Evolutionary conservation across 768 basidiomycete genomes (phyloP).

Genomic region (Tephrocybe sp.): DNA sequence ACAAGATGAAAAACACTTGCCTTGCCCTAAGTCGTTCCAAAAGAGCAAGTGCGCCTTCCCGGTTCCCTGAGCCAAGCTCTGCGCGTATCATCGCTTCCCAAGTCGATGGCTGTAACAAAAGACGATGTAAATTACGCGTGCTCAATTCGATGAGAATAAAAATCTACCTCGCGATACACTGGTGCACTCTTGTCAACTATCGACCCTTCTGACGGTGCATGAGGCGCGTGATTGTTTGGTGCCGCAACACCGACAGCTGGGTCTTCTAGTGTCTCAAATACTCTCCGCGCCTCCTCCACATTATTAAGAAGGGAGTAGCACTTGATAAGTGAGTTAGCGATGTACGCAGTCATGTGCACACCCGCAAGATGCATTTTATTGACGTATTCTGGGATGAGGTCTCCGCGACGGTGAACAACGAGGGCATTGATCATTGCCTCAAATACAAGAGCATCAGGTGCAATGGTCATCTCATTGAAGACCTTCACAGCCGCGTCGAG

Average conservation of each 20-base stretch:
- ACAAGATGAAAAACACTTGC: slow-evolving; percentile 33
- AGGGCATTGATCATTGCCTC: slow-evolving; percentile 89
- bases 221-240: slow-evolving; percentile 80
- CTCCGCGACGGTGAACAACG: slow-evolving; percentile 72
- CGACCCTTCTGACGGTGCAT: slow-evolving; percentile 40
- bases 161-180: slow-evolving; percentile 78
- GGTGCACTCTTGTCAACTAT: slow-evolving; percentile 45
- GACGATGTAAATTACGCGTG: slow-evolving; percentile 5
- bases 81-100: slow-evolving; percentile 96
- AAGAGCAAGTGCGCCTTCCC: slow-evolving; percentile 63
- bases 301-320: slow-evolving; percentile 66
- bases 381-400: slow-evolving; percentile 71
- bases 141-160: slow-evolving; percentile 3
- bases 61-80: slow-evolving; percentile 78
- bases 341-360: slow-evolving; percentile 92
- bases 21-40: slow-evolving; percentile 71
- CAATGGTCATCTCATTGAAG: slow-evolving; percentile 69
- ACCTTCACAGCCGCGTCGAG: slow-evolving; percentile 70
- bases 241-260: slow-evolving; percentile 85
- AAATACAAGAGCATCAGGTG: slow-evolving; percentile 82
- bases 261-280: slow-evolving; percentile 83
- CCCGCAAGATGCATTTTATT: slow-evolving; percentile 55
- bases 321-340: slow-evolving; percentile 83
- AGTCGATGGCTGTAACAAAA: slow-evolving; percentile 65
- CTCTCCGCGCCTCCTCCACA: slow-evolving; percentile 63